A percentile compares a stretch with the other conserved stretches of the same genome.
These are phyloP conservation scores for Cercospora beticola DNA, from an alignment of 2,329 filamentous ascomycete species.

Conservation along the genomic window DNA sequence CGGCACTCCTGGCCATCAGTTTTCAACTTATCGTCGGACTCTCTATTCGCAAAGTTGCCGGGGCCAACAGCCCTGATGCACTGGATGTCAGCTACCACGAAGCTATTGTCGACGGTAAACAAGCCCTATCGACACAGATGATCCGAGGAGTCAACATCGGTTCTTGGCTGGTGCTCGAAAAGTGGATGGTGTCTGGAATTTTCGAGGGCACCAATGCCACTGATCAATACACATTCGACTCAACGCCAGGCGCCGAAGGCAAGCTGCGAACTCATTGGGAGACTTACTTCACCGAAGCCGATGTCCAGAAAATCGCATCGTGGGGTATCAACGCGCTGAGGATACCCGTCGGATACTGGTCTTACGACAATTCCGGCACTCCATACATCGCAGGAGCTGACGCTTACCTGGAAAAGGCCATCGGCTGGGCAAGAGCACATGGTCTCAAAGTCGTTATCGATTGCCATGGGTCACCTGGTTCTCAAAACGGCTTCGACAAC, in stretches of 20 bases:
- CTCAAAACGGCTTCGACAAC: constrained; percentile 52
- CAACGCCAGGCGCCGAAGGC: constrained; percentile 30
- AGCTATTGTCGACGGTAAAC: not conserved
- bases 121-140: not conserved
- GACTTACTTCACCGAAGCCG: constrained; percentile 42
- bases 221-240: constrained; percentile 44
- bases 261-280: constrained; percentile 38
- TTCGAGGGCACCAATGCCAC: constrained; percentile 38
- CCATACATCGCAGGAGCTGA: constrained; percentile 50
- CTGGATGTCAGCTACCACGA: not conserved
- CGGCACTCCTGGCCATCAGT: not conserved
- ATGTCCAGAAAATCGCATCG: constrained; percentile 43
- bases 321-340: constrained; percentile 44
- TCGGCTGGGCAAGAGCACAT: constrained; percentile 42
- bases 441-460: constrained; percentile 53
- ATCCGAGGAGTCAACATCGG: constrained; percentile 41
- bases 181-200: constrained; percentile 40
- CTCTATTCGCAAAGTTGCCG: not conserved
- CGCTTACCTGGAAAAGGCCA: constrained; percentile 49
- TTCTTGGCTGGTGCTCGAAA: constrained; percentile 41
- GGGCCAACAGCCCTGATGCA: not conserved
- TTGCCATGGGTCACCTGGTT: constrained; percentile 52
- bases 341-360: constrained; percentile 56
- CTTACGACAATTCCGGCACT: constrained; percentile 45
- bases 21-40: not conserved